Base-by-base conservation (phyloP, 164 flowering plant genomes). In the Warburgia ugandensis region DNA sequence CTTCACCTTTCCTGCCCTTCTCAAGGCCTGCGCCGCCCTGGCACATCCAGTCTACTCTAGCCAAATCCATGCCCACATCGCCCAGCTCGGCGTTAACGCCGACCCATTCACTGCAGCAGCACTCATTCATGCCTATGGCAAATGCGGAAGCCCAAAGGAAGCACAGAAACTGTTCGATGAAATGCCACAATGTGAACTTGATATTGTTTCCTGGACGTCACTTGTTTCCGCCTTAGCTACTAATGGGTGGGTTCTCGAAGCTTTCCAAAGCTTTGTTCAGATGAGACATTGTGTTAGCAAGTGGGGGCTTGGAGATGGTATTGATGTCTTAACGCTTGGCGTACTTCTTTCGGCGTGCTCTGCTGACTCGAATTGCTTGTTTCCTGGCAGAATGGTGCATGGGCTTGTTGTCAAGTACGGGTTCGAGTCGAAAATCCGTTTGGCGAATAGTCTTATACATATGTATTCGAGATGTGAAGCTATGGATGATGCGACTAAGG, bases 1-100 rank as follows among this genome's bases (percentile, higher is more conserved):
- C 50, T 62, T 46, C 66, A 61, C 66, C n/a, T 66, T 51, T 52
- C 66, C 66, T 27, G 39, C 57, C 13, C 55, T 61, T 28, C 63
- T 66, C 63, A 61, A 61, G 53, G 66, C 62, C 29, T 56, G 59
- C 29, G 50, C 62, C 4, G 29, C 48, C 50, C 54, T 61, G 16
- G 19, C 40, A 4, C 17, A 21, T 13, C 45, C 37, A 0, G 39
- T n/a, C 54, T 2, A 32, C 36, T 31, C 55, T 12, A 29, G 40
- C 22, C 70, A 61, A 31, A 23, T 61, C 10, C 70, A 66, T 4
- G 50, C 46, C 52, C 51, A 56, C 35, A 32, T 61, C 21, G 22
- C 53, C 36, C 59, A 14, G 1, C 52, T 39, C 5, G 63, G 70
- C 48, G 58, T 66, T 17, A 30, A 17, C 9, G 32, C 39, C 20